Evolutionary conservation across 1,284 basidiomycete genomes (phyloP).

Genomic region (Sporisorium exsertum): DNA sequence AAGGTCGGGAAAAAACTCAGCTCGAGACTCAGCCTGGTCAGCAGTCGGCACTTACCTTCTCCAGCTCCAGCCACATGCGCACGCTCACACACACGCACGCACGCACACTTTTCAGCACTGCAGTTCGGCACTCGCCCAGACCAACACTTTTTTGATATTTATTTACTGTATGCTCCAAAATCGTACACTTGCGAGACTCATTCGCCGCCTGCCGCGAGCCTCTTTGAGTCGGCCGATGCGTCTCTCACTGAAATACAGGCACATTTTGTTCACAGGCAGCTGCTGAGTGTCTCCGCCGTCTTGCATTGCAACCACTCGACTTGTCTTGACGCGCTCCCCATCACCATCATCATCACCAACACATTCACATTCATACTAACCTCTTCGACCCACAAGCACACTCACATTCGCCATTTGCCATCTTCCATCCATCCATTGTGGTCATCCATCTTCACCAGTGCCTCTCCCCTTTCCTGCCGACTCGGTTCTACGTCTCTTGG

Average conservation of each 20-base stretch:
- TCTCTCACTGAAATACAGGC: neutral
- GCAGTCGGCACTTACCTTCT: too few species aligned
- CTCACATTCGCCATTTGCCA: slow-evolving; percentile 8
- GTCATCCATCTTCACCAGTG: slow-evolving; percentile 6
- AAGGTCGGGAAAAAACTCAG: neutral
- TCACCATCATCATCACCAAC: slow-evolving; percentile 4
- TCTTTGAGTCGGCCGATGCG: slow-evolving; percentile 11
- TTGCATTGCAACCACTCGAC: neutral
- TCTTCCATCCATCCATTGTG: neutral
- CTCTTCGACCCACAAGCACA: neutral
- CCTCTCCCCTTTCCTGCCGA: slow-evolving; percentile 4
- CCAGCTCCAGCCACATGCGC: neutral
- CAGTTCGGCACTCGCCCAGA: neutral
- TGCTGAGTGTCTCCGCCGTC: slow-evolving; percentile 1
- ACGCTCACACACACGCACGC: neutral
- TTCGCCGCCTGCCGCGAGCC: slow-evolving; percentile 9
- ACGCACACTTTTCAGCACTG: neutral
- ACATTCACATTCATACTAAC: neutral
- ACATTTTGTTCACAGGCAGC: neutral
- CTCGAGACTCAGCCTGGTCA: neutral
- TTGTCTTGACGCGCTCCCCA: neutral
- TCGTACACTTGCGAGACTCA: slow-evolving; percentile 5
- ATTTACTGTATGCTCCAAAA: neutral
- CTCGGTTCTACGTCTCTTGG: neutral
- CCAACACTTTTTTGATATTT: slow-evolving; percentile 15